Base-by-base conservation (phyloP, 108 stramenopile species). In the Skeletonema costatum region DNA sequence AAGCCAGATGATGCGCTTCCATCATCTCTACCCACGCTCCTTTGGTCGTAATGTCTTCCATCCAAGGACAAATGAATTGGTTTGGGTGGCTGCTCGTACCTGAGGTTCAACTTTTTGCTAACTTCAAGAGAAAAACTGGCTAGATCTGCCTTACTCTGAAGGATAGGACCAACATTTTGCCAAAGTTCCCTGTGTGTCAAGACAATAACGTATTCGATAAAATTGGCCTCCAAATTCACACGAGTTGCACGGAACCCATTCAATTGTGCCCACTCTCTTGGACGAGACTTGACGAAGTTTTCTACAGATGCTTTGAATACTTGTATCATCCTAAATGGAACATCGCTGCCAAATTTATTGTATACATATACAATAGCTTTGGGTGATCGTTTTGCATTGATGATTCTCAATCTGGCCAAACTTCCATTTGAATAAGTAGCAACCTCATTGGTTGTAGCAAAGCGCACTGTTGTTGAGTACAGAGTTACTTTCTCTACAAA, bases 391-490 rank as follows among this genome's bases (percentile, higher is more conserved):
- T 74, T 74, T 13, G 75, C 79, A 61, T 73, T 80, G 41, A 77
- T 62, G 17, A 85, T 80, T 42, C 79, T 64, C 19, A 72, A 48
- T 64, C 46, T 35, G 10, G 83, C 83, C 11, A 84, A 51, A 4
- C 78, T 74, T 0, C 83, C 83, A 68, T 84, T 84, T 6, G 78
- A 75, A 66, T 75, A 71, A 1, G 75, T 78, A 10, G 79, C 78
- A 71, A 80, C 79, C 46, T 85, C 75, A 46, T 85, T 64, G 62
- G 76, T 87, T 62, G 78, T 76, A 42, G 75, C 88, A 81, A 44
- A 90, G 39, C 77, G 8, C 4, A 83, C 77, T 38, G 87, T 90
- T 8, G 91, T 92, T n/a, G 82, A 68, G 63, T 71, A 84, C 30
- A 84, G 62, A 39, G 76, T 65, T 5, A 84, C 77, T 32, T 66